phyloP scores from a whole-genome alignment of 345 rosid genomes.

The Psidium guajava region DNA sequence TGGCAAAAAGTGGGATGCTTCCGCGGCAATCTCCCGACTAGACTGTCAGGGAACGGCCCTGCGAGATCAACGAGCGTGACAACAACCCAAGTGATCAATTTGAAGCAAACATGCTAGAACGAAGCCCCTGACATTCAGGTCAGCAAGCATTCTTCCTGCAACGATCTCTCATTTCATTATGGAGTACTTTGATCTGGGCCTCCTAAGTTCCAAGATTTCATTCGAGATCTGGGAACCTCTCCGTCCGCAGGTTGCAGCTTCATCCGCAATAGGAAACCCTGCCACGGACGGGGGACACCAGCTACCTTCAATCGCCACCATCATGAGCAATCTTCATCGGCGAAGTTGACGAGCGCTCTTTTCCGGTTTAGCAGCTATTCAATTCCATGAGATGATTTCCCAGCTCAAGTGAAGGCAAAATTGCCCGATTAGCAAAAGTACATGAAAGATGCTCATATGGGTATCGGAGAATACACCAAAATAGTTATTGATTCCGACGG shows the following conservation, averaged over 20 bases:
- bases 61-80: neutral
- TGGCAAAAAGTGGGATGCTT: neutral
- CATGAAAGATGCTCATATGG: neutral
- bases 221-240: neutral
- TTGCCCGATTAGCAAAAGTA: neutral
- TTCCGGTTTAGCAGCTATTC: neutral
- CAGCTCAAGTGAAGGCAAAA: neutral
- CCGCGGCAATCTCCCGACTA: neutral
- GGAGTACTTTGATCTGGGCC: neutral
- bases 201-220: neutral
- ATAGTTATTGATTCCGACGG: neutral
- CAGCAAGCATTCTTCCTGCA: neutral
- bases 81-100: neutral
- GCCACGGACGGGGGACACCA: neutral
- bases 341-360: neutral
- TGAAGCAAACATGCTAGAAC: neutral
- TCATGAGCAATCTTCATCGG: neutral
- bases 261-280: neutral
- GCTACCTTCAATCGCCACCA: neutral
- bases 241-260: neutral
- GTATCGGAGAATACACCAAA: neutral
- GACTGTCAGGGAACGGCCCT: neutral
- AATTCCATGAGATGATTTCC: neutral
- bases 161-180: neutral
- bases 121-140: neutral